These are phyloP conservation scores for Gastroboletus turbinatus DNA, from an alignment of 1,284 basidiomycete genomes.

Conservation along the genomic window DNA sequence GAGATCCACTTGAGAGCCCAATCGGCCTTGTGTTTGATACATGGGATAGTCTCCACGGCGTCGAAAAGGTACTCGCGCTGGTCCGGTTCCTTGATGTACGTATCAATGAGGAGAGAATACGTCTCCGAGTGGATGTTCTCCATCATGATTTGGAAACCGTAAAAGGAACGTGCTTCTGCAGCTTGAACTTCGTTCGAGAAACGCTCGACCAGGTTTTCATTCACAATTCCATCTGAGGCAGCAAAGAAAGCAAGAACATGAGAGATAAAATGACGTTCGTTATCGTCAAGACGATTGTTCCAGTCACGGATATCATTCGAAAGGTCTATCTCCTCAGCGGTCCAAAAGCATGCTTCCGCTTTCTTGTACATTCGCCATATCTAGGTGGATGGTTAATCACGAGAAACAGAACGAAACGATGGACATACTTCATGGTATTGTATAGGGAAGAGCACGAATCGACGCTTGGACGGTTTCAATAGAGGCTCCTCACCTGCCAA, in stretches of 20 bases:
- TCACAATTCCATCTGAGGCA: slow-evolving; percentile 96
- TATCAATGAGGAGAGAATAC: slow-evolving; percentile 73
- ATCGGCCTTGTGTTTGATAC: slow-evolving; percentile 87
- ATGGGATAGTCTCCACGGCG: slow-evolving; percentile 92
- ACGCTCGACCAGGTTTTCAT: slow-evolving; percentile 95
- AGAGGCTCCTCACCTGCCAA: slow-evolving; percentile 73
- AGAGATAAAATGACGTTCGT: slow-evolving; percentile 95
- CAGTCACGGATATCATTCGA: slow-evolving; percentile 92
- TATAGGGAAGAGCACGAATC: slow-evolving; percentile 94
- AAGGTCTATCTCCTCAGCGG: slow-evolving; percentile 96
- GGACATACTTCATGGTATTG: slow-evolving; percentile 80
- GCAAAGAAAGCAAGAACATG: slow-evolving; percentile 97
- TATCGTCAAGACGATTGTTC: slow-evolving; percentile 88
- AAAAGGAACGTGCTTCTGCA: slow-evolving; percentile 96
- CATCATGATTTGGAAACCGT: slow-evolving; percentile 99
- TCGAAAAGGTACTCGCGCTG: slow-evolving; percentile 89
- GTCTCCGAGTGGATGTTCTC: slow-evolving; percentile 81
- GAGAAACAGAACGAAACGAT: neutral
- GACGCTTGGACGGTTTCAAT: slow-evolving; percentile 72
- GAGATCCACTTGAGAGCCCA: slow-evolving; percentile 95
- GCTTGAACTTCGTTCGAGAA: slow-evolving; percentile 94
- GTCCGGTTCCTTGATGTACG: slow-evolving; percentile 88
- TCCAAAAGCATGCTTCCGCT: slow-evolving; percentile 93
- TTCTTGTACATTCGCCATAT: slow-evolving; percentile 98
- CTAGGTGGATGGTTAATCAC: slow-evolving; percentile 39